Conservation (phyloP, 306 rosid genomes). For the Cyamopsis tetragonoloba region DNA sequence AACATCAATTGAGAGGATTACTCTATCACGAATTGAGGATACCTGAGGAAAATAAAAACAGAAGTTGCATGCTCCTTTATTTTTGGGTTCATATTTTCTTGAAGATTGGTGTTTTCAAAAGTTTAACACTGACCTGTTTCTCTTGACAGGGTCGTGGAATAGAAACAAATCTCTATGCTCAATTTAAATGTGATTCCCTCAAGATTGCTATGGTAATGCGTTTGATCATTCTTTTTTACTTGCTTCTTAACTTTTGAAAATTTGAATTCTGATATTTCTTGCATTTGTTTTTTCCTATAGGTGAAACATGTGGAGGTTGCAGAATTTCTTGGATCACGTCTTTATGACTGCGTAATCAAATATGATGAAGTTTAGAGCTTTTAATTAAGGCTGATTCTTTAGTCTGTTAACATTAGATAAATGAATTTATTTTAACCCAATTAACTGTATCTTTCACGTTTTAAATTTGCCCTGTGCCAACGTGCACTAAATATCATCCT, state of each 20-base stretch:
- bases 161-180: conserved; percentile 89
- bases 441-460: no score
- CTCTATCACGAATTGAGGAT: no score
- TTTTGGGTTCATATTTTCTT: no score
- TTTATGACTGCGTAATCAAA: conserved; percentile 85
- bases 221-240: not conserved
- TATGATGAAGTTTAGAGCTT: conserved; percentile 56
- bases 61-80: no score
- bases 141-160: conserved; percentile 86
- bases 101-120: not conserved
- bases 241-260: not conserved
- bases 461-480: no score
- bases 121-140: not conserved
- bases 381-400: conserved; percentile 24
- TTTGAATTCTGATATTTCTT: not conserved
- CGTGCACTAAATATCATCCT: no score
- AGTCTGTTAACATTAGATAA: no score
- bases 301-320: conserved; percentile 94
- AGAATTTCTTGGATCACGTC: conserved; percentile 86
- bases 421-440: no score
- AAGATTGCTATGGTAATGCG: conserved; percentile 83
- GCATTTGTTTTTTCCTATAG: conserved; percentile 40
- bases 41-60: no score
- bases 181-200: conserved; percentile 83
- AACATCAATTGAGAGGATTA: no score